These are phyloP conservation scores for Aureobasidium sp. DNA, from an alignment of 2,329 filamentous ascomycete species.

Conservation along the genomic window DNA sequence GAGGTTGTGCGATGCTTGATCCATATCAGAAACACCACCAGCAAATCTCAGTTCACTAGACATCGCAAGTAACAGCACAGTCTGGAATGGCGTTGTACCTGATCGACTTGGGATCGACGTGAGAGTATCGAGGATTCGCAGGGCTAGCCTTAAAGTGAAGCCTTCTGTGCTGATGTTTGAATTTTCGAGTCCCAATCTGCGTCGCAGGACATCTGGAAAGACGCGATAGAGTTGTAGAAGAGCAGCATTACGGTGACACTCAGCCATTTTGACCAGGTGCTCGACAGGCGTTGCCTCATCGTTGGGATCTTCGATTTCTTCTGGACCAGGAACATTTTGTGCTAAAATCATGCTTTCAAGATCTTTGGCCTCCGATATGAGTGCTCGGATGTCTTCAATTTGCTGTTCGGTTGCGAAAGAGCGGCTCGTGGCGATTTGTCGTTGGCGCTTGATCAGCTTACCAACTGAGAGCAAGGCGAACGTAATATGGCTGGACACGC, in stretches of 20 bases:
- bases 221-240: slow-evolving; percentile 50
- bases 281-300: slow-evolving; percentile 38
- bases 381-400: not conserved
- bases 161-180: not conserved
- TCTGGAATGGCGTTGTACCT: not conserved
- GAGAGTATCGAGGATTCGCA: not conserved
- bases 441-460: not conserved
- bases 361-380: not conserved
- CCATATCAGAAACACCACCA: not conserved
- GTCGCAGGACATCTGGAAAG: slow-evolving; percentile 37
- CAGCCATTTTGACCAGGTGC: slow-evolving; percentile 49
- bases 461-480: not conserved
- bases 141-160: not conserved
- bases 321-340: slow-evolving; percentile 33
- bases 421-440: not conserved
- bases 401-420: not conserved
- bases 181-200: slow-evolving; percentile 16
- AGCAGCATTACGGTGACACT: slow-evolving; percentile 47
- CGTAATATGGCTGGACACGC: not conserved
- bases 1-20: not conserved
- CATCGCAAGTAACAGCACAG: not conserved
- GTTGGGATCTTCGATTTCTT: slow-evolving; percentile 38
- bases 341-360: not conserved
- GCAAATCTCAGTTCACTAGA: not conserved
- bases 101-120: not conserved